Percentiles rank a stretch among this genome's conserved stretches.
Evolutionary conservation across 2,329 filamentous ascomycete genomes (phyloP).

Genomic region (Colletotrichum sp.): DNA sequence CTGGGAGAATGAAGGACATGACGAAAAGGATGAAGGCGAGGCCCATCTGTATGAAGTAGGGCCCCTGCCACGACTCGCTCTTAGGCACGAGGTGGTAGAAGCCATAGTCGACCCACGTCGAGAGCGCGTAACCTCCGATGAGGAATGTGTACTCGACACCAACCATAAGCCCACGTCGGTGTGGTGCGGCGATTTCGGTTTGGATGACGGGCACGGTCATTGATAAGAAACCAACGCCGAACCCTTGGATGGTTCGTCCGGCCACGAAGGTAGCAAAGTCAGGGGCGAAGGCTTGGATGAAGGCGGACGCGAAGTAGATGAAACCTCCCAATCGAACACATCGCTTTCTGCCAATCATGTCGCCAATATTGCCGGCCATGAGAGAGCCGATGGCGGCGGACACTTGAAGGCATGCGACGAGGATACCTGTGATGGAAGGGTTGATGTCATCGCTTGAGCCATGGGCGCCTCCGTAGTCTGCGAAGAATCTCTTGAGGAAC

Average conservation of each 20-base stretch:
- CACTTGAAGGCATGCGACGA: neutral
- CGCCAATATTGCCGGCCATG: neutral
- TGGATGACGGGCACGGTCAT: neutral
- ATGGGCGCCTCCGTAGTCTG: neutral
- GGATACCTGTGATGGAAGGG: neutral
- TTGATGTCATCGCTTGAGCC: neutral
- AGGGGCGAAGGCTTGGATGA: neutral
- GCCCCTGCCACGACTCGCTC: neutral
- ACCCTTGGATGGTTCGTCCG: neutral
- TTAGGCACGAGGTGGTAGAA: neutral
- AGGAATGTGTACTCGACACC: neutral
- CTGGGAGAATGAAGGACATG: neutral
- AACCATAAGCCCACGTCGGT: neutral
- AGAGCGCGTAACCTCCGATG: neutral
- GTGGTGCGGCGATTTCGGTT: neutral
- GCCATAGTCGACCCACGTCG: neutral
- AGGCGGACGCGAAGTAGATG: neutral
- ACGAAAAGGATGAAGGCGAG: neutral
- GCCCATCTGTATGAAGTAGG: neutral
- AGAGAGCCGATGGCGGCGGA: neutral
- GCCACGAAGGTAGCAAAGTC: neutral
- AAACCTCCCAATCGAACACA: neutral
- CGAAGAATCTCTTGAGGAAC: neutral
- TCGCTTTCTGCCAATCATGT: neutral
- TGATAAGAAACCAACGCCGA: rapidly evolving